These are phyloP conservation scores for Candida piceae DNA, from an alignment of 805 yeast genomes.

Conservation along the genomic window DNA sequence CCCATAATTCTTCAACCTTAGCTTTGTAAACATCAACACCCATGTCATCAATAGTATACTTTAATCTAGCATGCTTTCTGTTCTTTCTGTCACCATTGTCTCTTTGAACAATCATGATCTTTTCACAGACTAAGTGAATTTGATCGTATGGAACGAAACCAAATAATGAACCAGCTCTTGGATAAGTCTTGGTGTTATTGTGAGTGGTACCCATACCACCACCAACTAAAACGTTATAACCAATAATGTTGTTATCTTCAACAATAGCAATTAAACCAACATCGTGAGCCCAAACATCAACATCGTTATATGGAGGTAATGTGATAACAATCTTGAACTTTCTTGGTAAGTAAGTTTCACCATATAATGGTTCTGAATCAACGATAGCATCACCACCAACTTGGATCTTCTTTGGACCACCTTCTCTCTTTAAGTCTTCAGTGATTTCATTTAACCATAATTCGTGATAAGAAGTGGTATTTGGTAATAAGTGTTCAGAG, in stretches of 20 bases:
- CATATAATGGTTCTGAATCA: constrained; percentile 83
- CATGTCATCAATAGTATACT: constrained; percentile 92
- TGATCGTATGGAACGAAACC: constrained; percentile 71
- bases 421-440: constrained; percentile 39
- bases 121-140: constrained; percentile 76
- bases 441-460: constrained; percentile 63
- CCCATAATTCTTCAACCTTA: constrained; percentile 81
- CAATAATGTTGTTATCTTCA: constrained; percentile 59
- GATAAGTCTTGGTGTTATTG: constrained; percentile 93
- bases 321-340: constrained; percentile 93
- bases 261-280: constrained; percentile 88
- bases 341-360: constrained; percentile 85
- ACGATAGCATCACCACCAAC: constrained; percentile 84
- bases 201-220: constrained; percentile 99
- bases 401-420: constrained; percentile 77
- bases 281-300: constrained; percentile 94
- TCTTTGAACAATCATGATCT: constrained; percentile 89
- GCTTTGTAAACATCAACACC: constrained; percentile 79
- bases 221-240: constrained; percentile 88
- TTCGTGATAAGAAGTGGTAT: constrained; percentile 94
- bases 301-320: constrained; percentile 94
- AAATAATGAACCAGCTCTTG: constrained; percentile 84
- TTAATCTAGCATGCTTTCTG: constrained; percentile 96
- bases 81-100: constrained; percentile 92
- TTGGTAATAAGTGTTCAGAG: constrained; percentile 80